Evolutionary conservation across 192 early-diverging fungal species (phyloP).

Genomic region (Rhizoclosmatium sp.): DNA sequence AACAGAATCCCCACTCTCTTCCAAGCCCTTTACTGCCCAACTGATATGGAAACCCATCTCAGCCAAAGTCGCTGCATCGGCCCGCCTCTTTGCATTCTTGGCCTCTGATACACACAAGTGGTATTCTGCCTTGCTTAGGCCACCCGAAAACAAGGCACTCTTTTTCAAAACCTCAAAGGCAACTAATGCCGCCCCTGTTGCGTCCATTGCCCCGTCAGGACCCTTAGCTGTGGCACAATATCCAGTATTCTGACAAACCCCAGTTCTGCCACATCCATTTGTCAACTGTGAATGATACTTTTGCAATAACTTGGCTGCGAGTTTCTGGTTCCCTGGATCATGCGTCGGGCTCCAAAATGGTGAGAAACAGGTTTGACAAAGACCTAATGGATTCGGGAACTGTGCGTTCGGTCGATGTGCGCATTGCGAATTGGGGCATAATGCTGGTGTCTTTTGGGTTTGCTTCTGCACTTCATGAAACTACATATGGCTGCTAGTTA

Average conservation of each 20-base stretch:
- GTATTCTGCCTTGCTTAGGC: slow-evolving; percentile 26
- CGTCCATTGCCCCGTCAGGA: slow-evolving; percentile 54
- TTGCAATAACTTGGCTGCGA: slow-evolving; percentile 73
- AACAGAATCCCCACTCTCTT: slow-evolving; percentile 59
- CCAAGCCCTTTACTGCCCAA: slow-evolving; percentile 76
- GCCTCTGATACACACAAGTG: slow-evolving; percentile 74
- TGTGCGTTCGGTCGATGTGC: slow-evolving; percentile 52
- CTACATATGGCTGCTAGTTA: not conserved
- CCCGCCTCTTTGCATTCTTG: slow-evolving; percentile 52
- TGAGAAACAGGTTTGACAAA: slow-evolving; percentile 83
- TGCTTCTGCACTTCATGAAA: slow-evolving; percentile 57
- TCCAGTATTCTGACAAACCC: slow-evolving; percentile 68
- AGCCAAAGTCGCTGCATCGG: slow-evolving; percentile 18
- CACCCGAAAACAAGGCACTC: slow-evolving; percentile 28
- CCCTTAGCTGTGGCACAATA: slow-evolving; percentile 26
- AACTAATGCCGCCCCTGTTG: slow-evolving; percentile 68
- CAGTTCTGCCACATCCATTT: slow-evolving; percentile 70
- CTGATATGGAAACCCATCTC: slow-evolving; percentile 52
- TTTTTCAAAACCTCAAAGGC: slow-evolving; percentile 58
- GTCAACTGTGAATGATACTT: slow-evolving; percentile 81
- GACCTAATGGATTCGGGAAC: slow-evolving; percentile 62
- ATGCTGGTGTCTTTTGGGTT: slow-evolving; percentile 63
- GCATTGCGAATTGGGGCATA: slow-evolving; percentile 83
- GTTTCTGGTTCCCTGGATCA: slow-evolving; percentile 79
- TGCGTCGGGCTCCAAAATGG: slow-evolving; percentile 80